Evolutionary conservation across 2,329 filamentous ascomycete species (phyloP).

Genomic region (Cladophialophora bantiana): DNA sequence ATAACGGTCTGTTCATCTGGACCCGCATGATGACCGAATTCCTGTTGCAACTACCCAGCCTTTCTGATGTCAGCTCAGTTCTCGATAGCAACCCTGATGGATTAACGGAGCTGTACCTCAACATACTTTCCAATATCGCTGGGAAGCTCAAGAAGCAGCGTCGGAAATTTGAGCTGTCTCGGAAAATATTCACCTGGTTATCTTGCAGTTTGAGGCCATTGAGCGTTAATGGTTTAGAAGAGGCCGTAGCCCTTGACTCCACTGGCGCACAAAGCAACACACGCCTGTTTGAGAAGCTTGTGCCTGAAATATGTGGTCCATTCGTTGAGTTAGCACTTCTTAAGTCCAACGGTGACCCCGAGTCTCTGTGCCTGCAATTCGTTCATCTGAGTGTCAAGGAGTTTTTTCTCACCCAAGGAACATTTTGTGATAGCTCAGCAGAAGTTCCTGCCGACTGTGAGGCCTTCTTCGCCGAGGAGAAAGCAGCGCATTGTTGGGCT

Average conservation of each 20-base stretch:
- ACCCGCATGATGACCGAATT: constrained; percentile 1
- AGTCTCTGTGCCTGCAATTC: background rate
- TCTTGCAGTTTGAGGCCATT: background rate
- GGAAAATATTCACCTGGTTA: constrained; percentile 4
- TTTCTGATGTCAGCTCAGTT: background rate
- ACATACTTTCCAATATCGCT: constrained; percentile 2
- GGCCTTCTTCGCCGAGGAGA: background rate
- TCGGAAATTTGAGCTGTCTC: background rate
- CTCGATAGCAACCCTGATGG: constrained; percentile 1
- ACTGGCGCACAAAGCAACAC: background rate
- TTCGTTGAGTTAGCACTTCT: background rate
- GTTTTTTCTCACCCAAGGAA: constrained; percentile 1
- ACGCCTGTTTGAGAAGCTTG: background rate
- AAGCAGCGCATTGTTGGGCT: background rate
- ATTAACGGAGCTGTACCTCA: constrained; percentile 4
- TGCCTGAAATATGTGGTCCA: constrained; percentile 4
- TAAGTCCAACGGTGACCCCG: background rate
- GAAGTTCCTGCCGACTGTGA: background rate
- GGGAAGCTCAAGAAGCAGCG: background rate
- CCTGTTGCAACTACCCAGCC: constrained; percentile 1
- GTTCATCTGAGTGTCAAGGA: constrained; percentile 1
- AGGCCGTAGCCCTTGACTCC: background rate
- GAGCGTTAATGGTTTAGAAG: background rate
- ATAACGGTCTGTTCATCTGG: background rate
- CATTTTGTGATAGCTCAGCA: background rate